Conservation (phyloP, 768 basidiomycete genomes). For the Tylopilus intermedius region DNA sequence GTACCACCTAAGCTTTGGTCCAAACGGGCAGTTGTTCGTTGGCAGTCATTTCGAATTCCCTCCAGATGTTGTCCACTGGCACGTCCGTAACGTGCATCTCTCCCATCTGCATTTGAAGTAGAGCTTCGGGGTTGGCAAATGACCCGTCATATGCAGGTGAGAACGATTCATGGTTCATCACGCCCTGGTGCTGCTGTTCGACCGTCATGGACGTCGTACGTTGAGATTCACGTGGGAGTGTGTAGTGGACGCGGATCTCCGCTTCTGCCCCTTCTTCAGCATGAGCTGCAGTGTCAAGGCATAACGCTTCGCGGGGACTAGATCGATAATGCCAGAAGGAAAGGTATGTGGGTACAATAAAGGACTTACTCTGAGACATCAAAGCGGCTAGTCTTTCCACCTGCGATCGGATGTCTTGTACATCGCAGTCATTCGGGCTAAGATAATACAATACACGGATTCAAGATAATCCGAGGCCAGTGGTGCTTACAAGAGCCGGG, state of each 20-base stretch:
- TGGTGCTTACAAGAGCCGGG: conserved; percentile 75
- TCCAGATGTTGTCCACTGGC: conserved; percentile 74
- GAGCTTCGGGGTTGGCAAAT: conserved; percentile 32
- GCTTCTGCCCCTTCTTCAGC: conserved; percentile 71
- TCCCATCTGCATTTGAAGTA: conserved; percentile 32
- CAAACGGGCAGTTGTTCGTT: conserved; percentile 81
- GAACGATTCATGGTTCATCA: conserved; percentile 44
- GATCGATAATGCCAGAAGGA: conserved; percentile 7
- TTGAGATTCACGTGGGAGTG: conserved; percentile 58
- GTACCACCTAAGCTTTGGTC: conserved; percentile 74
- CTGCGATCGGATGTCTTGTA: conserved; percentile 64
- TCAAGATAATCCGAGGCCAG: neutral
- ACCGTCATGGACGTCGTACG: conserved; percentile 44
- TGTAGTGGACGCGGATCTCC: conserved; percentile 49
- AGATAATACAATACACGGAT: neutral
- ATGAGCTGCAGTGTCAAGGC: conserved; percentile 86
- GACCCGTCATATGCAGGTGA: conserved; percentile 52
- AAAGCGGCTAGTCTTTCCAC: conserved; percentile 74
- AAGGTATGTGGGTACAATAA: neutral
- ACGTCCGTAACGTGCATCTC: conserved; percentile 31
- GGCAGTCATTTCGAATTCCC: conserved; percentile 65
- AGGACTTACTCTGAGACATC: conserved; percentile 68
- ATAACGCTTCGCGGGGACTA: conserved; percentile 91
- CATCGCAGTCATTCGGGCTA: conserved; percentile 81
- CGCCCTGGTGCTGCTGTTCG: conserved; percentile 37